phyloP scores from a whole-genome alignment of 306 rosid species.

The Chamaecrista fasciculata region DNA sequence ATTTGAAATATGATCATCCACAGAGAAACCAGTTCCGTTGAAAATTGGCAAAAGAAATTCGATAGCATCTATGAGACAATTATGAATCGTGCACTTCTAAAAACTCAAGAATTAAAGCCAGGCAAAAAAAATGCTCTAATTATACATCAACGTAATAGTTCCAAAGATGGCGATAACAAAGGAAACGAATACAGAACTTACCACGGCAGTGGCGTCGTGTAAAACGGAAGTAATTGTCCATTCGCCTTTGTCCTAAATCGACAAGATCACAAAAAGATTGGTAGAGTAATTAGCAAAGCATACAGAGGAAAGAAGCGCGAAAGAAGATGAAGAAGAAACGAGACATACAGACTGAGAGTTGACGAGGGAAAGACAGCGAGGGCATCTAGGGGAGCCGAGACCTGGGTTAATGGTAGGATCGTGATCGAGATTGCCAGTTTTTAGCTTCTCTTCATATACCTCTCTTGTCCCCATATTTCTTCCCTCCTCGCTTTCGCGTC shows the following conservation, averaged over 20 bases:
- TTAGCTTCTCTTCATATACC: constrained; percentile 77
- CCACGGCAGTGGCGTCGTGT: constrained; percentile 70
- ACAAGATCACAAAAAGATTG: background rate
- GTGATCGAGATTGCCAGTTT: constrained; percentile 64
- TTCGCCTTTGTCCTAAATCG: constrained; percentile 59
- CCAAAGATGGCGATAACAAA: background rate
- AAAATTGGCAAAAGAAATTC: too few species aligned
- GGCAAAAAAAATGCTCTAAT: background rate
- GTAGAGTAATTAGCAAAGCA: background rate
- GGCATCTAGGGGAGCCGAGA: constrained; percentile 78
- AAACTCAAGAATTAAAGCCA: too few species aligned
- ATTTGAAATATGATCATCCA: too few species aligned
- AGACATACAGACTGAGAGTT: constrained; percentile 45
- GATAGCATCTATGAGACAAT: too few species aligned
- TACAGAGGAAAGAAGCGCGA: background rate
- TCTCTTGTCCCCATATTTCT: constrained; percentile 87
- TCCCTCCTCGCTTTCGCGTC: background rate
- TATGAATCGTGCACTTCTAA: too few species aligned
- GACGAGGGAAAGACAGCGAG: constrained; percentile 82
- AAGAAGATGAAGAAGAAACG: background rate
- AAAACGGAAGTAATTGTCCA: constrained; percentile 82
- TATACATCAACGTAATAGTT: background rate
- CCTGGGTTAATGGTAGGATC: constrained; percentile 89
- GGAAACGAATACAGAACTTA: constrained; percentile 36
- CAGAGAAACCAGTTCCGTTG: too few species aligned